Evolutionary conservation across 2,329 filamentous ascomycete species (phyloP).

Genomic region (Trematosphaeria pertusa): DNA sequence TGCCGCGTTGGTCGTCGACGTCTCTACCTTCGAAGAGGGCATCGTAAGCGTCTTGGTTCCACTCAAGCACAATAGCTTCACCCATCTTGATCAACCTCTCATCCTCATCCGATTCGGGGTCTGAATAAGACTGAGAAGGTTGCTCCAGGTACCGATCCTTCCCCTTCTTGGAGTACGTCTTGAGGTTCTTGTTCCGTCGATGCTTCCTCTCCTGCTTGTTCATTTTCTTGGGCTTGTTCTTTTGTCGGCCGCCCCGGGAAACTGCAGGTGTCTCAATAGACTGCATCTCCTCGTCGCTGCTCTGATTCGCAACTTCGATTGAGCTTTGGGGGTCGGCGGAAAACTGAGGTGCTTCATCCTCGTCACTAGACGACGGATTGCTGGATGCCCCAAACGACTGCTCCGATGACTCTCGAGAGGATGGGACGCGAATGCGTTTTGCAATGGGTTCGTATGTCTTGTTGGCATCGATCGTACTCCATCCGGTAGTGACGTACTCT

Average conservation of each 20-base stretch:
- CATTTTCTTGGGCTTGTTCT: constrained; percentile 43
- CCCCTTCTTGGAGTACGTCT: constrained; percentile 38
- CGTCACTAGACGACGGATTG: constrained; percentile 42
- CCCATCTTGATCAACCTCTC: constrained; percentile 77
- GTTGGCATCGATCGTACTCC: constrained; percentile 66
- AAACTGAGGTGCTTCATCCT: constrained; percentile 39
- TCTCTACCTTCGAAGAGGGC: constrained; percentile 66
- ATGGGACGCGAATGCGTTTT: constrained; percentile 51
- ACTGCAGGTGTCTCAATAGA: constrained; percentile 34
- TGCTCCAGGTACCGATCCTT: constrained; percentile 34
- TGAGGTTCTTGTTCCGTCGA: constrained; percentile 44
- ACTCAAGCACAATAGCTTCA: constrained; percentile 88
- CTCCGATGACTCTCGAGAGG: constrained; percentile 43
- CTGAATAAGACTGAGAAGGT: constrained; percentile 34
- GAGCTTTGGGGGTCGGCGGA: constrained; percentile 34
- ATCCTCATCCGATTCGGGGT: constrained; percentile 52
- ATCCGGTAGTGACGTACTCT: constrained; percentile 73
- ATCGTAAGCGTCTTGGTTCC: constrained; percentile 74
- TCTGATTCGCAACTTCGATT: constrained; percentile 40
- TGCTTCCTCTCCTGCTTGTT: constrained; percentile 39
- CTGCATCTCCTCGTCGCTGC: constrained; percentile 47
- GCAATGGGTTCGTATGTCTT: constrained; percentile 64
- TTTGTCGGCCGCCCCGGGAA: constrained; percentile 37
- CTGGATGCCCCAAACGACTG: constrained; percentile 37
- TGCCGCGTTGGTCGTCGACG: constrained; percentile 62